Evolutionary conservation across 345 rosid genomes (phyloP), one percentile per base, ranked within the genome.

Genomic region (Pseudoturritis turrita): DNA sequence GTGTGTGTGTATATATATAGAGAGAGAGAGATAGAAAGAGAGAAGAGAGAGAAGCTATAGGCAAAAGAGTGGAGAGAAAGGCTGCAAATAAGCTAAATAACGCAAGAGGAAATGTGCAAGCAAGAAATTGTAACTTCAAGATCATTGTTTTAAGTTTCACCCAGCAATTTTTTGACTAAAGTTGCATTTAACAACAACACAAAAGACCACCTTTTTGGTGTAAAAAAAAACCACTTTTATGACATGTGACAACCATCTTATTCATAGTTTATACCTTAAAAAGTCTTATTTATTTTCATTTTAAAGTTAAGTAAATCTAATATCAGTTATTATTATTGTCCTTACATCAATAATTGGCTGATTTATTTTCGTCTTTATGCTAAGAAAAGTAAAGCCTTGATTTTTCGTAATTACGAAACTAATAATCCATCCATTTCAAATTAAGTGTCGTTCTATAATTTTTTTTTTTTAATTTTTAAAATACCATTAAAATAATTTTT

Each of bases 61-160:
- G 59, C 33, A 39, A 51, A 71, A 40, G 64, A 71, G 61, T 71
- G 40, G 69, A 52, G 75, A 23, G 63, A 62, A 72, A 72, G 76
- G 35, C 7, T 52, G 46, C 25, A 72, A 62, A 61, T 52, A 62
- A 72, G 54, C 62, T 62, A 6, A 43, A 66, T 58, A 56, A 66
- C 67, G 78, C 73, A 74, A 74, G 82, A 59, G 84, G 80, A 83
- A 79, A 81, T 73, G 79, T 51, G 41, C 73, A 70, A 76, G 41
- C 73, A 70, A 76, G 81, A 70, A 83, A 74, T 77, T 57, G 65
- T 79, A 70, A 81, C 83, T 81, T 76, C 21, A 69, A 76, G 76
- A 25, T 13, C 23, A 44, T 75, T 72, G 50, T 59, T 61, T 39
- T 59, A 47, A 50, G 47, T 58, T 65, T 64, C 71, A 45, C 51